Evolutionary conservation across 345 rosid species (phyloP), one percentile per base, ranked within the genome.

Genomic region (Hibiscus tridactylites): DNA sequence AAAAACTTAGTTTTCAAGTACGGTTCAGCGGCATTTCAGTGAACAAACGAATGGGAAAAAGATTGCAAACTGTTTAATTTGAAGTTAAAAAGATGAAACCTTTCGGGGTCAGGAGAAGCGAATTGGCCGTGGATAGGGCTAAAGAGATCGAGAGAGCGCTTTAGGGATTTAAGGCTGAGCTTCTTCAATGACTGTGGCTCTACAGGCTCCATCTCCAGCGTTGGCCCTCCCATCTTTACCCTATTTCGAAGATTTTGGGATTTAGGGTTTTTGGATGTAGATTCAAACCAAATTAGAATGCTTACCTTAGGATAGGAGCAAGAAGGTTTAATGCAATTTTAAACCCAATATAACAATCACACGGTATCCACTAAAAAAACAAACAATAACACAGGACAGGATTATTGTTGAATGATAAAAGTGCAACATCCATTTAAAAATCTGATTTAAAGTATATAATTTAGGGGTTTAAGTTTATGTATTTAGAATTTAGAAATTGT

Each of bases 111-210:
- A 16, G 91, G 84, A 78, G 96, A 92, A 75, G 97, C 78, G 62
- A 89, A 73, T 24, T 84, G 91, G 79, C 84, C 88, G 65, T 92
- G 92, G 61, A 78, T 74, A 31, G 98, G 96, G 66, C 94, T 84
- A 83, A 95, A 95, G 56, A 95, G 89, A 81, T 95, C 97, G 52
- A 90, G 89, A 0, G 90, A 83, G 37, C 98, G 96, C 84, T 92
- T 95, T 2, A 90, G 78, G 33, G 98, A 92, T 82, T 92, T 92
- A 68, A 90, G 78, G 76, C 96, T 85, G 9, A 95, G 91, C 83
- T 92, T 95, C 84, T 95, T 92, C 70, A 89, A 79, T 0, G 99
- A 95, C 75, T 88, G 97, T 15, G 94, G 92, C 76, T 95, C 98
- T 33, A 92, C 90, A 17, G 94, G 86, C 79, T 92, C 99, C 84